Percentiles rank a stretch among this genome's conserved stretches.
These are phyloP conservation scores for Tylopilus balloui DNA, from an alignment of 768 basidiomycete species.

Conservation along the genomic window DNA sequence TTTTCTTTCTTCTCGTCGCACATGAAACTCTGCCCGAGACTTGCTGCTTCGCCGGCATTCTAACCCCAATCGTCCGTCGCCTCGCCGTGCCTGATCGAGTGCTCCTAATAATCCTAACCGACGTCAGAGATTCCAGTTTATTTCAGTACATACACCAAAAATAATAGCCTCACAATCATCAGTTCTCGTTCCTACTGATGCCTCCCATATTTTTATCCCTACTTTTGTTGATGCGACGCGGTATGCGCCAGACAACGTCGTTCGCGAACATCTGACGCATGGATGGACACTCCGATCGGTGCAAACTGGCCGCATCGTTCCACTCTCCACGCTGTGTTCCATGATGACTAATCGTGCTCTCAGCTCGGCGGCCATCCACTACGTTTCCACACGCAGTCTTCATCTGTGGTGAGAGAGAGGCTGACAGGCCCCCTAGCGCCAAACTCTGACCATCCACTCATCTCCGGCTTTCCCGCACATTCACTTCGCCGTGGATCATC, in stretches of 20 bases:
- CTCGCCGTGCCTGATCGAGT: conserved; percentile 28
- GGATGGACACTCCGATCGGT: background rate
- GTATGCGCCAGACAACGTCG: background rate
- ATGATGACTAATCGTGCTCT: conserved; percentile 20
- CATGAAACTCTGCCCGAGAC: background rate
- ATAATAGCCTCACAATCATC: conserved; percentile 25
- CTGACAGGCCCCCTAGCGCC: background rate
- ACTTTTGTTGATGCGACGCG: background rate
- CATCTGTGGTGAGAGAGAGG: conserved; percentile 4
- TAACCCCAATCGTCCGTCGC: conserved; percentile 5
- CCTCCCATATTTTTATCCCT: conserved; percentile 22
- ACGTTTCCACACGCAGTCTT: conserved; percentile 22
- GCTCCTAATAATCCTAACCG: conserved; percentile 20
- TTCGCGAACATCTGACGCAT: too few species aligned
- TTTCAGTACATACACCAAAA: conserved; percentile 25
- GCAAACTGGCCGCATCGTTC: conserved; percentile 5
- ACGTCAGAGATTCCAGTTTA: conserved; percentile 28
- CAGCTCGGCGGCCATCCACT: conserved; percentile 22
- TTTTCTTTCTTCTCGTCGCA: conserved; percentile 3
- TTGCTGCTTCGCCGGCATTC: conserved; percentile 17
- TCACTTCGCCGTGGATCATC: conserved; percentile 29
- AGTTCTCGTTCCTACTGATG: conserved; percentile 19
- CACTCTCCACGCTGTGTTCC: conserved; percentile 14
- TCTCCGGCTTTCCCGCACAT: conserved; percentile 27
- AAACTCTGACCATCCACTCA: conserved; percentile 7